Evolutionary conservation across 345 rosid genomes (phyloP).

Genomic region (Adansonia digitata): DNA sequence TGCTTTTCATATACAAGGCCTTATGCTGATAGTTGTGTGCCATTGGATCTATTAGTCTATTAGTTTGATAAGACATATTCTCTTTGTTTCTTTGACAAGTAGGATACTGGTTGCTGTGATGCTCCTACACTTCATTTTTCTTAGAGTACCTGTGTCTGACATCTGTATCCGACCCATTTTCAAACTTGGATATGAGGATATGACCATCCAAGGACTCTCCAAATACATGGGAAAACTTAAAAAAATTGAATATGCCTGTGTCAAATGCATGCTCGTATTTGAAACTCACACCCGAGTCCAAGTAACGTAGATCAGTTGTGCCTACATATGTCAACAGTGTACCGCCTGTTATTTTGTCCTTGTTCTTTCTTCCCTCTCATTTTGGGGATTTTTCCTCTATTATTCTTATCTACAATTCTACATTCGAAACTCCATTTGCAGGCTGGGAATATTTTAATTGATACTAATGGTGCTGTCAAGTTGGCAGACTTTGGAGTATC

Average conservation of each 20-base stretch:
- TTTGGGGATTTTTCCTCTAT: not conserved
- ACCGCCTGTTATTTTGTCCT: not conserved
- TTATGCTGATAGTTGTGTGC: not conserved
- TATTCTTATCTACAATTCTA: not conserved
- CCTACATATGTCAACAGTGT: not conserved
- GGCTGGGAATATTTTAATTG: not conserved
- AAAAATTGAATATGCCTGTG: too few species aligned
- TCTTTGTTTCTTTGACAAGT: not conserved
- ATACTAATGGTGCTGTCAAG: constrained; percentile 57
- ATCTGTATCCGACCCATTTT: too few species aligned
- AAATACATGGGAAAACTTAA: too few species aligned
- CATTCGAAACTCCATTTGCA: not conserved
- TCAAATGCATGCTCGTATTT: too few species aligned
- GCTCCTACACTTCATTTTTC: too few species aligned
- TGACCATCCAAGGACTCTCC: too few species aligned
- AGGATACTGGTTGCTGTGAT: too few species aligned
- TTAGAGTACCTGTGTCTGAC: too few species aligned
- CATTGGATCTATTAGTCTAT: not conserved
- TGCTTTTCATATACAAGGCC: not conserved
- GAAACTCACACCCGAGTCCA: too few species aligned
- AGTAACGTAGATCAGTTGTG: too few species aligned
- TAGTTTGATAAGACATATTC: not conserved
- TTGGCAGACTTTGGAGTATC: constrained; percentile 98
- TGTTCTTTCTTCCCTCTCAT: not conserved
- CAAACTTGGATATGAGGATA: too few species aligned